Evolutionary conservation across 257 asterid species (phyloP), one percentile per base, ranked within the genome.

Genomic region (Penstemon barbatus): DNA sequence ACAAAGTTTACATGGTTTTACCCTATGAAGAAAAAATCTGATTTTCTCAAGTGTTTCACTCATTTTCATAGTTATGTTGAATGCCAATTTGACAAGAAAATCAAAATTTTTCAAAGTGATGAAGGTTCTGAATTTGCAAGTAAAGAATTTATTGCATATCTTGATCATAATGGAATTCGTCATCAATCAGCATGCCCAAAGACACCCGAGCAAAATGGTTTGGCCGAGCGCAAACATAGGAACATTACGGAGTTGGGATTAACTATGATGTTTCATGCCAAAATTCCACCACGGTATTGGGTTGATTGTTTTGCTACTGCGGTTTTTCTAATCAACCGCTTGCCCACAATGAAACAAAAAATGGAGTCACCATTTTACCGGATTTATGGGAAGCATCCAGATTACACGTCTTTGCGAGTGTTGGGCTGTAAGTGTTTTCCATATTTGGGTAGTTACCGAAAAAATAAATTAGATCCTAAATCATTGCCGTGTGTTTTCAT

Each of bases 21-120:
- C 54, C 54, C 64, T 15, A 5, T 63, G 6, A 33, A 54, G 45
- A 43, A 42, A 19, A 63, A 63, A 61, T 71, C 6, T 52, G 50
- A 54, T 42, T 54, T 71, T 9, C 39, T 49, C 18, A 9, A 61
- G 12, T 11, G 44, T 6, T 70, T 70, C 42, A 38, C 62, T 13
- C 53, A 61, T 25, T 70, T 60, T 61, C 38, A 70, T 37, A 51
- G 53, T 8, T 39, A 6, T 5, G 59, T 50, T 53, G 50, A 71
- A 44, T 8, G 15, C 43, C 37, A 36, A 0, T 37, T 56, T 0
- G 66, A 7, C 5, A 18, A 5, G 4, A n/a, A 60, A 6, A 41
- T 39, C 2, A 41, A n/a, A 60, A 1, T 5, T 3, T 38, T 59
- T 12, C 50, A 60, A 60, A 11, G 65, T 60, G 65, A 58, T 60